Evolutionary conservation across 108 stramenopile genomes (phyloP), one percentile per base, ranked within the genome.

Genomic region (Pseudonitzschia pungens): DNA sequence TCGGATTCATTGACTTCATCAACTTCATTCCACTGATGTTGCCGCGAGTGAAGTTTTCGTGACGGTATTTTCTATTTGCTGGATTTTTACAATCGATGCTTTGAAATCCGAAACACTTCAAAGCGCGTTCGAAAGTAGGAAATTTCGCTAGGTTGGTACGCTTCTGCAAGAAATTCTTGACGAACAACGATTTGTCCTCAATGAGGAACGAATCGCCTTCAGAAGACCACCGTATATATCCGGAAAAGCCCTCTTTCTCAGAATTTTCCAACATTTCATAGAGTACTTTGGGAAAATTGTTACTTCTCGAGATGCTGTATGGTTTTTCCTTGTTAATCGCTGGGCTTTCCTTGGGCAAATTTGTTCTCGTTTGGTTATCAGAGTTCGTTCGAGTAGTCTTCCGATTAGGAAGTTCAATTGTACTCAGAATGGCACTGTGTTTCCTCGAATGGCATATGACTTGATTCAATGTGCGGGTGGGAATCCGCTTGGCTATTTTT

Each of bases 201-300:
- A 65, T 1, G 21, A 26, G 10, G 33, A 65, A 65, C 24, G 42
- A 41, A 43, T 43, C 42, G 14, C 64, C 64, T n/a, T 22, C 5
- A 4, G 41, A 40, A 3, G 24, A 24, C 64, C 64, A 65, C 32
- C 24, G 41, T 22, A 65, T 65, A 24, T 5, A 5, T 14, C 42
- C 64, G 40, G 36, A 36, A 9, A 16, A n/a, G 36, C 64, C 64
- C 16, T 65, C 41, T 41, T 41, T 7, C 20, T 40, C n/a, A 12
- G 64, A 41, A 16, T 65, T 16, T 65, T 65, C 64, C 64, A 65
- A 21, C 40, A 65, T 26, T 18, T 18, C 9, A 40, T 33, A 65
- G 7, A 65, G 31, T 36, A 29, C 64, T 41, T 4, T 43, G 22
- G 64, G 40, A 43, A 65, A 40, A 8, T 43, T 43, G 22, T 22